Evolutionary conservation across 1,284 basidiomycete genomes (phyloP).

Genomic region (Tremellales sp.): DNA sequence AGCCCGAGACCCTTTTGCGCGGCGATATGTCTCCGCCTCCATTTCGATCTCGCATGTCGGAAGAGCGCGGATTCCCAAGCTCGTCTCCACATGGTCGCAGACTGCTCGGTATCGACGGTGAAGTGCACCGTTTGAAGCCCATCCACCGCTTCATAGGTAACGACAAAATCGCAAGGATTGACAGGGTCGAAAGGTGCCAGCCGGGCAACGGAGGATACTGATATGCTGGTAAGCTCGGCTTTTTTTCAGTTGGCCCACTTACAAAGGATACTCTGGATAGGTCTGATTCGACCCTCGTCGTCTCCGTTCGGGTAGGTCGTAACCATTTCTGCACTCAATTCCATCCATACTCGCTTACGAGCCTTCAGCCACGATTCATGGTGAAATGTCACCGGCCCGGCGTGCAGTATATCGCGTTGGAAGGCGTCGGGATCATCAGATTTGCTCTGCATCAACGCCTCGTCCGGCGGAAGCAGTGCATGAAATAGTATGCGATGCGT

Average conservation of each 20-base stretch:
- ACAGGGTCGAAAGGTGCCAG: slow-evolving; percentile 52
- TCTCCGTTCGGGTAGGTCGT: slow-evolving; percentile 58
- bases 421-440: slow-evolving; percentile 26
- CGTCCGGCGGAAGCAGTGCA: slow-evolving; percentile 57
- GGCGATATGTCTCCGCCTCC: slow-evolving; percentile 7
- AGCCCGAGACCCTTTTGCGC: background rate
- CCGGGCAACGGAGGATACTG: slow-evolving; percentile 44
- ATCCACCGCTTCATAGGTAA: slow-evolving; percentile 46
- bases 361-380: slow-evolving; percentile 48
- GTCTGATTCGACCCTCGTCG: slow-evolving; percentile 57
- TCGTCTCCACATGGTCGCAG: slow-evolving; percentile 59
- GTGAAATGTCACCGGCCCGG: slow-evolving; percentile 57
- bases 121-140: slow-evolving; percentile 43
- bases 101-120: slow-evolving; percentile 60
- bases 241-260: slow-evolving; percentile 25
- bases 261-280: slow-evolving; percentile 57
- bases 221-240: too few relatives aligned
- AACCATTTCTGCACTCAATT: slow-evolving; percentile 60
- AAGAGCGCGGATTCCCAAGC: slow-evolving; percentile 53
- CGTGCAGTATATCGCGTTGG: slow-evolving; percentile 50
- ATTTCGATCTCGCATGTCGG: slow-evolving; percentile 35
- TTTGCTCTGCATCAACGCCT: slow-evolving; percentile 7
- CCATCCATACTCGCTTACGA: slow-evolving; percentile 60
- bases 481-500: slow-evolving; percentile 64
- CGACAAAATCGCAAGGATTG: slow-evolving; percentile 50